A percentile compares a stretch with the other conserved stretches of the same genome.
Conservation (phyloP, 2,329 filamentous ascomycete species). For the Penicillium sp. region DNA sequence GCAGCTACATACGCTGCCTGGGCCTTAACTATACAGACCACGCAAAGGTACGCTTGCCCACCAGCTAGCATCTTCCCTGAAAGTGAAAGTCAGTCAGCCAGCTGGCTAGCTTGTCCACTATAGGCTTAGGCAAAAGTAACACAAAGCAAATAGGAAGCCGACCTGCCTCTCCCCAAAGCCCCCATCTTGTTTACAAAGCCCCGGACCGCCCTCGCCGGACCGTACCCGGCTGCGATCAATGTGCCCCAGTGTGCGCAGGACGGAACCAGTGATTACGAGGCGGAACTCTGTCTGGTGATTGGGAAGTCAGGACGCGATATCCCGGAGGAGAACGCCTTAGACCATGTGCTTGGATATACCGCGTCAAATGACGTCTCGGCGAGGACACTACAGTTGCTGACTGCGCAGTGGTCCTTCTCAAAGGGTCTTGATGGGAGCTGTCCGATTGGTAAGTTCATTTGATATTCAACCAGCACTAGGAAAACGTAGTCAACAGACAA, state of each 20-base stretch:
- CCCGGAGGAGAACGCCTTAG: conserved; percentile 41
- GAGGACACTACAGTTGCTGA: conserved; percentile 26
- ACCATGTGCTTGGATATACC: conserved; percentile 49
- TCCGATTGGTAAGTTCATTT: conserved; percentile 27
- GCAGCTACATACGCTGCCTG: conserved; percentile 2
- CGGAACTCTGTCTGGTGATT: conserved; percentile 45
- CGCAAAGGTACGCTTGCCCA: background rate
- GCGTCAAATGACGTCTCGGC: conserved; percentile 47
- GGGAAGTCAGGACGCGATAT: conserved; percentile 45
- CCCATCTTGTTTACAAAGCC: conserved; percentile 35
- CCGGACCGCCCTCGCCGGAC: conserved; percentile 32
- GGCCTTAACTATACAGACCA: conserved; percentile 1
- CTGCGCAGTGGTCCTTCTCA: conserved; percentile 31
- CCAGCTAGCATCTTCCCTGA: no score
- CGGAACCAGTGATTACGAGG: conserved; percentile 38
- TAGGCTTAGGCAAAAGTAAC: no score
- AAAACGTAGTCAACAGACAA: no score
- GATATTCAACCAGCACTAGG: conserved; percentile 16
- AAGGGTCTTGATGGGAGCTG: conserved; percentile 33
- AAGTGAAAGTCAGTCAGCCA: background rate
- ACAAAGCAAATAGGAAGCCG: background rate
- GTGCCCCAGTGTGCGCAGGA: conserved; percentile 39
- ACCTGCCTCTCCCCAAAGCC: background rate
- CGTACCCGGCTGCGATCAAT: conserved; percentile 34
- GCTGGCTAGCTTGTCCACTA: no score